Evolutionary conservation across 345 rosid genomes (phyloP).

Genomic region (Corymbia maculata): DNA sequence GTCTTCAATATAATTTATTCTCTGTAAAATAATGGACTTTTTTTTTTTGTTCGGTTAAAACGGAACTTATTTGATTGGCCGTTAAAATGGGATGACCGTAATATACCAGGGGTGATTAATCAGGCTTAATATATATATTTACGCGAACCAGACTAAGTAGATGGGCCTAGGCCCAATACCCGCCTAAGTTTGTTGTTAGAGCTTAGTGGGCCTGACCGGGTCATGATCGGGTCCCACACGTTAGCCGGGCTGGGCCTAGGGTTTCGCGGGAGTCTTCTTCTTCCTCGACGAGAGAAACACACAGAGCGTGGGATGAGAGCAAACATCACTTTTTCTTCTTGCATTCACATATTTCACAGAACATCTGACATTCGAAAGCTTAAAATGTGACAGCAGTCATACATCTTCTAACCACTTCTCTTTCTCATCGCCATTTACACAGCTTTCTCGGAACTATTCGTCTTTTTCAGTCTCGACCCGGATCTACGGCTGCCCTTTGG

Average conservation of each 20-base stretch:
- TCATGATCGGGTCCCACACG: background rate
- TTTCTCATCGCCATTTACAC: background rate
- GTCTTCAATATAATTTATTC: too few relatives aligned
- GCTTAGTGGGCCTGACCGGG: background rate
- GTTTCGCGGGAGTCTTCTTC: background rate
- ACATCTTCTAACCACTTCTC: background rate
- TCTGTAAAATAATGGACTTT: background rate
- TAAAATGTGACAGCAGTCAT: background rate
- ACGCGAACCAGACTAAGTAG: background rate
- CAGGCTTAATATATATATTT: background rate
- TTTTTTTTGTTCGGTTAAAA: background rate
- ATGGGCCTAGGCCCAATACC: background rate
- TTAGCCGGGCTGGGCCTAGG: background rate
- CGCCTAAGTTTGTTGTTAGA: background rate
- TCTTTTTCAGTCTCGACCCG: background rate
- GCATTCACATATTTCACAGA: background rate
- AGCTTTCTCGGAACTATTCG: background rate
- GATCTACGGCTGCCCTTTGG: background rate
- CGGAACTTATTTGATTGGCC: background rate
- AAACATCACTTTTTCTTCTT: background rate
- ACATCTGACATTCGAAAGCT: background rate
- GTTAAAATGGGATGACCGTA: background rate
- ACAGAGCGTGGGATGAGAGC: background rate
- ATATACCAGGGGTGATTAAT: background rate
- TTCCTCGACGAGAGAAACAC: background rate